Evolutionary conservation across 2,329 filamentous ascomycete genomes (phyloP).

Genomic region (Corinectria fuckeliana): DNA sequence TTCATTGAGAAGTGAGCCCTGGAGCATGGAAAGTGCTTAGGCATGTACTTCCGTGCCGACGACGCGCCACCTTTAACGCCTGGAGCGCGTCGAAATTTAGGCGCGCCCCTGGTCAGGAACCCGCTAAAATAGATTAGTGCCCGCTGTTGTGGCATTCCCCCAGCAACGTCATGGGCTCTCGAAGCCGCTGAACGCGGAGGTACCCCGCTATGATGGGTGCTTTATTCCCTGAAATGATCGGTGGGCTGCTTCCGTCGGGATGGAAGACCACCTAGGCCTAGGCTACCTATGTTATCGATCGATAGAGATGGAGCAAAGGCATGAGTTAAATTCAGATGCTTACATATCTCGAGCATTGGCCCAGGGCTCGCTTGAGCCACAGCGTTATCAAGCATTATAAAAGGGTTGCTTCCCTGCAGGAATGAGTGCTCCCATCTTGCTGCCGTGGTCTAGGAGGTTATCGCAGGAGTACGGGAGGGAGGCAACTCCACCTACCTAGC

Average conservation of each 20-base stretch:
- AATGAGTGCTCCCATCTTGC: not conserved
- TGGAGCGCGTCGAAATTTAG: slow-evolving; percentile 24
- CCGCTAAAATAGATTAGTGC: slow-evolving; percentile 25
- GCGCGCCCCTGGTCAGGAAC: slow-evolving; percentile 21
- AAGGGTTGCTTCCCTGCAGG: not conserved
- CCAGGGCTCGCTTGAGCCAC: not conserved
- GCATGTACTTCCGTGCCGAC: not conserved
- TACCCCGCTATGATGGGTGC: slow-evolving; percentile 18
- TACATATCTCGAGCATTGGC: not conserved
- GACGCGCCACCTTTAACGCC: slow-evolving; percentile 12
- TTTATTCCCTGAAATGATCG: not conserved
- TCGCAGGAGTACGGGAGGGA: not conserved
- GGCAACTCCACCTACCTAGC: not conserved
- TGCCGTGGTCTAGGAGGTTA: not conserved
- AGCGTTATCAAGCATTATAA: not conserved
- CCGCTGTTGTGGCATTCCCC: slow-evolving; percentile 26
- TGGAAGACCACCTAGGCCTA: too few species aligned
- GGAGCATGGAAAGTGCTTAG: slow-evolving; percentile 2
- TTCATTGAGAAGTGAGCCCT: not conserved
- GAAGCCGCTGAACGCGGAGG: not conserved
- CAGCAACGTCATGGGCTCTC: slow-evolving; percentile 27
- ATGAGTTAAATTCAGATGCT: not conserved
- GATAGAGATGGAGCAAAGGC: not conserved
- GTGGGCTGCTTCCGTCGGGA: not conserved
- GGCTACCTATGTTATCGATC: not conserved